Evolutionary conservation across 768 basidiomycete genomes (phyloP), one percentile per base, ranked within the genome.

Genomic region (Cubamyces lactineus): DNA sequence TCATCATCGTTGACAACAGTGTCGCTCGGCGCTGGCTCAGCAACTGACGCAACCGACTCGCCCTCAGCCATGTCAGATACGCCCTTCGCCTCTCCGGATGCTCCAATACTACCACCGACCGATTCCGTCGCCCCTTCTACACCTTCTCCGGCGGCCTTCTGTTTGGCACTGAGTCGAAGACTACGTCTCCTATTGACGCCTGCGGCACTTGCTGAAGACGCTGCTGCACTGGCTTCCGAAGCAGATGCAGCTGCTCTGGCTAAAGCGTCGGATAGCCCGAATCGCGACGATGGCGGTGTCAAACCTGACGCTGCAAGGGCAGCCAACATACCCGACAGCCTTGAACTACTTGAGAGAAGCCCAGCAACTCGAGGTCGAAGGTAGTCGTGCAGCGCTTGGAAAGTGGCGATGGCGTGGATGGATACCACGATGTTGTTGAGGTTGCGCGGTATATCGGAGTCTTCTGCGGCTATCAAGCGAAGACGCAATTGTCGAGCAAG

Each of bases 331-430:
- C 88, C 89, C 11, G 91, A 89, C 26, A 96, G 76, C 15, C 94
- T 84, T 17, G 86, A 86, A 34, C 72, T 80, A 59, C 82, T 78
- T 9, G 82, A 81, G 53, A 89, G 72, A 23, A 91, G 72, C 0
- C 92, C 92, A 6, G 93, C 80, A 34, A 97, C 88, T 3, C 94
- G 85, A 24, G 96, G 96, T 1, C 94, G 89, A 13, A 98, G 84
- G 73, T 98, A 99, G 73, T 97, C 96, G 70, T 97, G 93, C 30
- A 98, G 82, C 1, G 96, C 95, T 73, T 97, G 94, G 83, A 98
- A 94, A 0, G 95, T 98, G 1, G 97, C 96, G 64, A 98, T 97
- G 6, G 96, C 96, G 71, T 98, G 96, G 63, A 98, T 98, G 7
- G 96, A 98, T 21, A 98, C 92, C 41, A 94, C 92, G 70, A 98